Conservation (phyloP, 2,329 filamentous ascomycete species). For the Scedosporium apiospermum region DNA sequence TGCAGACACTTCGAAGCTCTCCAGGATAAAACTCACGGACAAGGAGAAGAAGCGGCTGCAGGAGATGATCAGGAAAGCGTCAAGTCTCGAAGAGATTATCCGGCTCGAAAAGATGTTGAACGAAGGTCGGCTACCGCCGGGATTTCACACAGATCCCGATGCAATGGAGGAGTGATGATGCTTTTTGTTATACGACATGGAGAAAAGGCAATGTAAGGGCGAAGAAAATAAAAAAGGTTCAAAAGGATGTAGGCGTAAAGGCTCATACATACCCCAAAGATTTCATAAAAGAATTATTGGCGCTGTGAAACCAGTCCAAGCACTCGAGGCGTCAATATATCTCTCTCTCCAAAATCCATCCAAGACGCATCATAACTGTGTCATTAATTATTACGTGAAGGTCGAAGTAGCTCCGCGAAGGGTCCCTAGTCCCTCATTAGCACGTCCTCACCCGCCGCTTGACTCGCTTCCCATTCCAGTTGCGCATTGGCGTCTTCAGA, state of each 20-base stretch:
- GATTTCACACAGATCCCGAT: slow-evolving; percentile 42
- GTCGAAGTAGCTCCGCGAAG: neutral
- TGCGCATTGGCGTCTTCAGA: slow-evolving; percentile 40
- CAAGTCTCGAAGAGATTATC: slow-evolving; percentile 82
- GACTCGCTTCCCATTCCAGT: slow-evolving; percentile 45
- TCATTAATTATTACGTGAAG: neutral
- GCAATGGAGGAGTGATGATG: slow-evolving; percentile 55
- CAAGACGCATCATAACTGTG: neutral
- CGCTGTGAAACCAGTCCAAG: neutral
- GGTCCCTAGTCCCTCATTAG: slow-evolving; percentile 46
- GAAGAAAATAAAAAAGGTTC: neutral
- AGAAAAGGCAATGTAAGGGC: neutral
- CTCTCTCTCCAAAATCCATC: neutral
- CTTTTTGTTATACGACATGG: neutral
- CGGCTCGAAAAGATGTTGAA: slow-evolving; percentile 83
- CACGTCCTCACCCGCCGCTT: slow-evolving; percentile 40
- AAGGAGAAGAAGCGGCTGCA: slow-evolving; percentile 79
- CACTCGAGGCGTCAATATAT: neutral
- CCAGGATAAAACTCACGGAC: slow-evolving; percentile 76
- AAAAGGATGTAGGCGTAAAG: neutral
- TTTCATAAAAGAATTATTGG: neutral
- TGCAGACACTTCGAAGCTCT: slow-evolving; percentile 46
- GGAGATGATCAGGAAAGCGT: slow-evolving; percentile 79
- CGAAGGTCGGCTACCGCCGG: slow-evolving; percentile 75
- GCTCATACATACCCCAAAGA: neutral